These are phyloP conservation scores for Cyberlindnera sargentensis DNA, from an alignment of 805 yeast genomes.

Conservation along the genomic window DNA sequence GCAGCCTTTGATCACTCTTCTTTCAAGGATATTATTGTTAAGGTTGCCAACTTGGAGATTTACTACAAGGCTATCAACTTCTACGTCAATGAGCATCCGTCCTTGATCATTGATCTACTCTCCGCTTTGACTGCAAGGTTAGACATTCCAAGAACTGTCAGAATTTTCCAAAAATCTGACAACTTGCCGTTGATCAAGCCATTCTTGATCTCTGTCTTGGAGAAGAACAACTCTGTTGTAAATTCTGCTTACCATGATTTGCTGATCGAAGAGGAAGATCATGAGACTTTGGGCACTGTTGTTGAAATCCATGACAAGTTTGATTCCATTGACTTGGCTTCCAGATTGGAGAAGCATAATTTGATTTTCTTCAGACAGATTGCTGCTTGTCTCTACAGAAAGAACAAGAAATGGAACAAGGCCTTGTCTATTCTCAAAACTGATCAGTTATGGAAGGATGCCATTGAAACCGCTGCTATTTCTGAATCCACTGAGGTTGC, in stretches of 20 bases:
- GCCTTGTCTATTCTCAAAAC: slow-evolving; percentile 82
- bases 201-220: slow-evolving; percentile 84
- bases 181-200: slow-evolving; percentile 95
- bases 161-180: slow-evolving; percentile 91
- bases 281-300: slow-evolving; percentile 79
- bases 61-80: slow-evolving; percentile 96
- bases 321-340: slow-evolving; percentile 88
- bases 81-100: slow-evolving; percentile 88
- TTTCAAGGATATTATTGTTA: slow-evolving; percentile 90
- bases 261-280: slow-evolving; percentile 93
- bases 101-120: slow-evolving; percentile 78
- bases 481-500: slow-evolving; percentile 77
- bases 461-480: slow-evolving; percentile 83
- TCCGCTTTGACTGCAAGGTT: slow-evolving; percentile 80
- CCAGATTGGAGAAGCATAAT: slow-evolving; percentile 86
- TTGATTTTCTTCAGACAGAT: slow-evolving; percentile 91
- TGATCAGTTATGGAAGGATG: slow-evolving; percentile 92
- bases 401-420: slow-evolving; percentile 89
- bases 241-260: slow-evolving; percentile 94
- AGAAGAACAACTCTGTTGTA: slow-evolving; percentile 83
- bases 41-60: slow-evolving; percentile 92
- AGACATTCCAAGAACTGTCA: slow-evolving; percentile 90
- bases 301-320: slow-evolving; percentile 88
- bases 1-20: slow-evolving; percentile 89
- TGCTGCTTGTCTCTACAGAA: slow-evolving; percentile 89